Evolutionary conservation across 495 filamentous ascomycete genomes (phyloP).

Genomic region (Penicillium crystallinum): DNA sequence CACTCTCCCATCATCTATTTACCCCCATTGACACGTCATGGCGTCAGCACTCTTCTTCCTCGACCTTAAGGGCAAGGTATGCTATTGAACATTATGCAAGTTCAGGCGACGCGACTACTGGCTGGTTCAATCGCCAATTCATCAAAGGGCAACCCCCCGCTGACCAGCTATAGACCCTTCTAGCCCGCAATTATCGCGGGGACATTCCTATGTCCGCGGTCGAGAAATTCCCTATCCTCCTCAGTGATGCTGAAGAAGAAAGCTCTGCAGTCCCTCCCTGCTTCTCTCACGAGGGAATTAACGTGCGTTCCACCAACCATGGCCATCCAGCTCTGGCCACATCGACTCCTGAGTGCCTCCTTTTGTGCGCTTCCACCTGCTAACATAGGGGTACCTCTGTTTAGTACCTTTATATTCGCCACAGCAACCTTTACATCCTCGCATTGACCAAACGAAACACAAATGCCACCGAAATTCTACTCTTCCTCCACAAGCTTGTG

Average conservation of each 20-base stretch:
- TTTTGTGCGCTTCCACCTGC: constrained; percentile 10
- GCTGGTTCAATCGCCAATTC: constrained; percentile 4
- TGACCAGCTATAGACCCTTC: constrained; percentile 68
- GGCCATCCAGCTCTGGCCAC: constrained; percentile 1
- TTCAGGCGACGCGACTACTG: background rate
- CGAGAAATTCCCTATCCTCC: constrained; percentile 94
- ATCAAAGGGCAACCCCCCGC: constrained; percentile 10
- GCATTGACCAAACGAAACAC: constrained; percentile 98
- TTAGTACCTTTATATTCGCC: constrained; percentile 98
- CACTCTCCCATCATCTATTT: constrained; percentile 6
- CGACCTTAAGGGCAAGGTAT: constrained; percentile 98
- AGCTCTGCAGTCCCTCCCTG: constrained; percentile 95
- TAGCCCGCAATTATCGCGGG: constrained; percentile 97
- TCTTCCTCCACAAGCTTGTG: constrained; percentile 97
- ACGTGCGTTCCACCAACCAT: constrained; percentile 53
- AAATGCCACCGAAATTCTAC: constrained; percentile 96
- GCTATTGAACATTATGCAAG: constrained; percentile 11
- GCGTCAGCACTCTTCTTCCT: constrained; percentile 98
- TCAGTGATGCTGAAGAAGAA: constrained; percentile 99
- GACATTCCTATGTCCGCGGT: constrained; percentile 99
- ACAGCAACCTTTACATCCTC: constrained; percentile 99
- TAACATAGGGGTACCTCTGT: constrained; percentile 8
- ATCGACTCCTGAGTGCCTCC: constrained; percentile 16
- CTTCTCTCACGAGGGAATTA: constrained; percentile 98
- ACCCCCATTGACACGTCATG: constrained; percentile 53